Evolutionary conservation across 176 grass and related monocot genomes (phyloP), one percentile per base, ranked within the genome.

Genomic region (Luzula sylvatica): DNA sequence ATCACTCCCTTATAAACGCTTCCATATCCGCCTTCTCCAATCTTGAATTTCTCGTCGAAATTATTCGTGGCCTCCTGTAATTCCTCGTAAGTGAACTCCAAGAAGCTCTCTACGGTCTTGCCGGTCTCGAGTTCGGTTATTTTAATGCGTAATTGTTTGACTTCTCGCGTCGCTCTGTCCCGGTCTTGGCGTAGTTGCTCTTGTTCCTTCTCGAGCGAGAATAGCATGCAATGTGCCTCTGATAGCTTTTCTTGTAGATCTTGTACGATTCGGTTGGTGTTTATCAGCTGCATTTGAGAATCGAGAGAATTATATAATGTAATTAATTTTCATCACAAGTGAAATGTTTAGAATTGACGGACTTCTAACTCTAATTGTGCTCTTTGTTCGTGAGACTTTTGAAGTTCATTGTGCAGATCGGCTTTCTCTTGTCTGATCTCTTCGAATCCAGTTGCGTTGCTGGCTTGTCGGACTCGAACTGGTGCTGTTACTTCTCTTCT

Each of bases 11-110:
- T 65, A 42, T 65, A 65, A 2, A 65, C 60, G 28, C 60, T 50
- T 30, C 60, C 60, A 32, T 65, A 65, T 8, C 60, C 60, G 15
- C 60, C 60, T 65, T 65, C 60, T 65, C 60, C 60, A 28, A 65
- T 65, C 60, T 65, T 65, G 0, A 65, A 46, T 26, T 25, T 29
- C 8, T 65, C 60, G 19, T 65, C 42, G 60, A 65, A 65, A 23
- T 65, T 65, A 39, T 65, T 48, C 27, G 60, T 50, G 20, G 60
- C 60, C 18, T 65, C 42, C 41, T 65, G 18, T 11, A 65, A 15
- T 20, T 65, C 60, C 5, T 5, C 11, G 20, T 65, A 38, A 15
- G 60, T 30, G 22, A 49, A 65, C 40, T 65, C 60, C 6, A 41
- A 65, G 41, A 65, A 65, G 60, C 26, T 28, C 3, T 47, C 41